These are phyloP conservation scores for Aspergillus sp. DNA, from an alignment of 2,329 filamentous ascomycete genomes.

Conservation along the genomic window DNA sequence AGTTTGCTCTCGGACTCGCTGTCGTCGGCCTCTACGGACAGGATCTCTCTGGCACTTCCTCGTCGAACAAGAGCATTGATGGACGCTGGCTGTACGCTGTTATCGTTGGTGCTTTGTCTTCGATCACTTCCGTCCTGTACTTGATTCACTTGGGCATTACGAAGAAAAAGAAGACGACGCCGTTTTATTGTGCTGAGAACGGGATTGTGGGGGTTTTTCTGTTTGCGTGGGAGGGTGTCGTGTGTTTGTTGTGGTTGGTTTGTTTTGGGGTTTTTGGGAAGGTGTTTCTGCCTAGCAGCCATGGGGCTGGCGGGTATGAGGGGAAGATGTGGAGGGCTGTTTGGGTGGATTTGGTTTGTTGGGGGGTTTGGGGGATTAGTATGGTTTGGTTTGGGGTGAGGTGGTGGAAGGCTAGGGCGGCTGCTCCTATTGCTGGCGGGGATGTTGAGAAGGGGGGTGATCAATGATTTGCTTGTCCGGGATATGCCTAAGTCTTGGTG, in stretches of 20 bases:
- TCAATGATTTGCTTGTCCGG: neutral
- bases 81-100: slow-evolving; percentile 66
- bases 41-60: slow-evolving; percentile 51
- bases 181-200: too few species aligned
- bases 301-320: slow-evolving; percentile 24
- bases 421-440: slow-evolving; percentile 10
- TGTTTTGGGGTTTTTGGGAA: slow-evolving; percentile 78
- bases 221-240: slow-evolving; percentile 63
- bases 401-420: slow-evolving; percentile 25
- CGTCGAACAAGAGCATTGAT: slow-evolving; percentile 48
- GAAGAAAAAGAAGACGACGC: slow-evolving; percentile 7
- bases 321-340: slow-evolving; percentile 76
- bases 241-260: slow-evolving; percentile 73
- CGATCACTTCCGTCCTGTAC: slow-evolving; percentile 59
- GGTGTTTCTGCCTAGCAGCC: slow-evolving; percentile 59
- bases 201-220: slow-evolving; percentile 16
- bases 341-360: slow-evolving; percentile 73
- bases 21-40: slow-evolving; percentile 72
- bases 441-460: slow-evolving; percentile 4
- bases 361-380: slow-evolving; percentile 35
- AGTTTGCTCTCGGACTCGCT: slow-evolving; percentile 68
- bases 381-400: slow-evolving; percentile 17
- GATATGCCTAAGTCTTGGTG: neutral
- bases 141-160: slow-evolving; percentile 53
- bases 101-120: slow-evolving; percentile 59